Evolutionary conservation across 495 filamentous ascomycete genomes (phyloP), one percentile per base, ranked within the genome.

Genomic region (Penicillium lagena): DNA sequence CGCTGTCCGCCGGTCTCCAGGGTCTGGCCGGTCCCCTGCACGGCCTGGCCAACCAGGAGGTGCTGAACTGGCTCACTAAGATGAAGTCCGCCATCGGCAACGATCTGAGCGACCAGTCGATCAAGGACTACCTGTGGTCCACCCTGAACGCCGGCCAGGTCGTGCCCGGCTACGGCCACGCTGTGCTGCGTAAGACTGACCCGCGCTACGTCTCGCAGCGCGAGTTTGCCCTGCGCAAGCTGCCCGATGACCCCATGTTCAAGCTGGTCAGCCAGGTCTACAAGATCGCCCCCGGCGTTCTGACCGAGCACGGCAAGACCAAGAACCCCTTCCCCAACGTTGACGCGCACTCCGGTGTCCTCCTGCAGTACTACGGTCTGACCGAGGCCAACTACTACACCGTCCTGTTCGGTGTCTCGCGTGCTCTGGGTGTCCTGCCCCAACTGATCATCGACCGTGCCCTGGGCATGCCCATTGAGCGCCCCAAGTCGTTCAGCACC

Each of bases 341-440:
- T 45, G 83, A 86, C 65, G 75, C 79, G 60, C 93, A 98, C 85
- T 95, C 88, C 34, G 93, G 93, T 77, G 93, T 97, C 53, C 88
- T 98, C 52, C 86, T 98, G 43, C 94, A 98, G 76, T 95, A 98
- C 81, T 98, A 98, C 71, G 93, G 93, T 57, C 77, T 98, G 67
- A 97, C 86, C 48, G 91, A 98, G 79, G 85, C 93, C 67, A 96
- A 84, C 84, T 98, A 93, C 83, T 98, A 98, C 83, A 98, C 93
- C 46, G 93, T 98, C 43, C 85, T 97, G 59, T 98, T 98, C 72
- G 93, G 93, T 79, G 94, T 98, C 14, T 95, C 90, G 51, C 86
- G 93, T 66, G 93, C 94, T 53, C 85, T 98, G 56, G 93, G 93
- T 83, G 93, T 97, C 49, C 83, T 97, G 47, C 94, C 93, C 48